Percentiles rank a stretch among this genome's conserved stretches.
phyloP scores from a whole-genome alignment of 1,284 basidiomycete species.

The Ceratobasidium sp. region DNA sequence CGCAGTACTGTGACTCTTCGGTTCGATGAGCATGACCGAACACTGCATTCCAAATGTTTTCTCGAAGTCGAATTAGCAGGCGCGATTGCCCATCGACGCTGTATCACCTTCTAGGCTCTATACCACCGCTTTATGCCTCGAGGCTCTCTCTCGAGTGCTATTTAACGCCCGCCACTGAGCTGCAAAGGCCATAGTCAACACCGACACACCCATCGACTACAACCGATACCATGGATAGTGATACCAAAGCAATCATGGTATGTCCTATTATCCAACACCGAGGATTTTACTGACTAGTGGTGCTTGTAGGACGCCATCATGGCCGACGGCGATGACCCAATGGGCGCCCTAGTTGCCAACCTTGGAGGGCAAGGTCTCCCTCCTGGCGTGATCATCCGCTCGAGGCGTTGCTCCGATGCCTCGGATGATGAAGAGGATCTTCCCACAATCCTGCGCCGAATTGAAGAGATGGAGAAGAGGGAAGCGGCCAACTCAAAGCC shows the following conservation, averaged over 20 bases:
- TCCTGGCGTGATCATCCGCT: background rate
- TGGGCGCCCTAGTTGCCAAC: slow-evolving; percentile 9
- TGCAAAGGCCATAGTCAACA: background rate
- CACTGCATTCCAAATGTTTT: too few species aligned
- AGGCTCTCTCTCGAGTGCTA: too few species aligned
- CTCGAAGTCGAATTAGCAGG: too few species aligned
- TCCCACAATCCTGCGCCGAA: background rate
- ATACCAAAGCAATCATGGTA: slow-evolving; percentile 19
- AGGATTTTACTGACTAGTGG: background rate
- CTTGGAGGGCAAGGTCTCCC: background rate
- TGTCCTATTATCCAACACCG: background rate
- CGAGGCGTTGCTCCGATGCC: background rate
- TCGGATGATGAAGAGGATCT: background rate
- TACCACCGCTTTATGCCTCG: too few species aligned
- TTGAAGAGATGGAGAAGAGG: slow-evolving; percentile 1
- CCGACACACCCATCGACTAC: background rate
- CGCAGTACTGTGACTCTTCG: too few species aligned
- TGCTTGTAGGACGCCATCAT: background rate
- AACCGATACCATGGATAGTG: slow-evolving; percentile 4
- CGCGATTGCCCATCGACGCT: too few species aligned
- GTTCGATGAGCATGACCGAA: too few species aligned
- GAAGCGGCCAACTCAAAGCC: background rate
- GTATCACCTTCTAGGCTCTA: too few species aligned
- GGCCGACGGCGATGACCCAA: background rate
- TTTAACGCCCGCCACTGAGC: too few species aligned